Evolutionary conservation across 495 filamentous ascomycete genomes (phyloP), one percentile per base, ranked within the genome.

Genomic region (Penicillium coprophilum): DNA sequence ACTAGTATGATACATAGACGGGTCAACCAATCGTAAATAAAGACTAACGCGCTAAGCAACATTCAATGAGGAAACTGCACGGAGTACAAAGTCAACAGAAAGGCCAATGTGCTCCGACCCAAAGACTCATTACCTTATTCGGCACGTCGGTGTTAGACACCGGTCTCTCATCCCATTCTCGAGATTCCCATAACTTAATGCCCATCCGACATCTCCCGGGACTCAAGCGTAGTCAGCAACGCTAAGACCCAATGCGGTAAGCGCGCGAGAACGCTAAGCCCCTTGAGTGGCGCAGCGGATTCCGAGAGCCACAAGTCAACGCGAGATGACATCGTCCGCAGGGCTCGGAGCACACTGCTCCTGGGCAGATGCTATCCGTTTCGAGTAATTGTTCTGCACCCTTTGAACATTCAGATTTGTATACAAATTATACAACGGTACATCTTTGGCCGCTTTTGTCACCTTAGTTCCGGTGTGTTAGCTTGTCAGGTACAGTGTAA

Each of bases 281-380:
- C 49, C 53, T 56, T 34, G n/a, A 50, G 63, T 63, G 60, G 63
- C 63, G 60, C 60, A 63, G 57, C 60, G 55, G 52, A 46, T 59
- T 52, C 36, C 47, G 48, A 38, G 63, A 63, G 60, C 57, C 57
- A 58, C 60, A 53, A 8, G 27, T 36, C 31, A 41, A 56, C 32
- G 59, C 59, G 60, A 56, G 61, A 67, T 62, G 56, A 62, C 64
- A 62, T 62, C 52, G 50, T 59, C 17, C 46, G 55, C 59, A 58
- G 27, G 41, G 23, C 27, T 50, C 64, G 64, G 64, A 66, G 64
- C 58, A 66, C 48, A 54, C 48, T 66, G 61, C 64, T 66, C 61
- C 63, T 55, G 31, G n/a, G 23, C 20, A 32, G 24, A 27, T 27
- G 24, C 24, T 17, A 21, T 20, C 27, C 24, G 24, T 32, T 21